Conservation (phyloP, 2,329 filamentous ascomycete species). For the Botrytis byssoidea region DNA sequence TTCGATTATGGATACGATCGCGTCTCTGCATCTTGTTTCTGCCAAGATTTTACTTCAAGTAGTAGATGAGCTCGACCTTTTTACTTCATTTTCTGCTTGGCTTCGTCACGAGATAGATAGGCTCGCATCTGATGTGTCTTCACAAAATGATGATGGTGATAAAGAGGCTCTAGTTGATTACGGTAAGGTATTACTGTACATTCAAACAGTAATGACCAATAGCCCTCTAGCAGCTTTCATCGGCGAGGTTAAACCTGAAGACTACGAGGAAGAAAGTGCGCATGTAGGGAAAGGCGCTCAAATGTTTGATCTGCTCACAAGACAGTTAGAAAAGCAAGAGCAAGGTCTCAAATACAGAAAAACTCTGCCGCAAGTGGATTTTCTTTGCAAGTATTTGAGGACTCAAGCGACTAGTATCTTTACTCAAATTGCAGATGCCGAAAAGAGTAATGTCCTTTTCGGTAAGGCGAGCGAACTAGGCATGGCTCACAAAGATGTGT, state of each 20-base stretch:
- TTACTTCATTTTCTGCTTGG: constrained; percentile 78
- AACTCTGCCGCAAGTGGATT: constrained; percentile 59
- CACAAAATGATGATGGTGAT: constrained; percentile 68
- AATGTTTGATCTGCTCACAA: constrained; percentile 48
- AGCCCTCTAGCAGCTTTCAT: constrained; percentile 67
- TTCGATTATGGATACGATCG: constrained; percentile 66
- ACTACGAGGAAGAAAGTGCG: constrained; percentile 49
- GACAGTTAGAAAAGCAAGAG: constrained; percentile 37
- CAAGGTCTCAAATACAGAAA: constrained; percentile 43
- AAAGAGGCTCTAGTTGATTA: constrained; percentile 76
- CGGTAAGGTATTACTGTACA: constrained; percentile 71
- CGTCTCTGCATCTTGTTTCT: constrained; percentile 71
- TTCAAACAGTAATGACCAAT: constrained; percentile 65
- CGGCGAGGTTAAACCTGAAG: constrained; percentile 49
- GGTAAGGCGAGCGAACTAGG: constrained; percentile 47
- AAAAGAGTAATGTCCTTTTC: constrained; percentile 67
- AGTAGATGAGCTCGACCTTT: constrained; percentile 76
- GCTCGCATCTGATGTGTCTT: constrained; percentile 61
- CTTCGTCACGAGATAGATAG: constrained; percentile 79
- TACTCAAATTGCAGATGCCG: constrained; percentile 64
- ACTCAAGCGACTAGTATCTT: constrained; percentile 62
- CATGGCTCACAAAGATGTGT: constrained; percentile 22
- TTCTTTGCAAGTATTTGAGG: constrained; percentile 59
- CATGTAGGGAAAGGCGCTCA: constrained; percentile 46
- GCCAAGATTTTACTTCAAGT: constrained; percentile 70